These are phyloP conservation scores for Pichia exigua DNA, from an alignment of 805 yeast genomes.

Conservation along the genomic window DNA sequence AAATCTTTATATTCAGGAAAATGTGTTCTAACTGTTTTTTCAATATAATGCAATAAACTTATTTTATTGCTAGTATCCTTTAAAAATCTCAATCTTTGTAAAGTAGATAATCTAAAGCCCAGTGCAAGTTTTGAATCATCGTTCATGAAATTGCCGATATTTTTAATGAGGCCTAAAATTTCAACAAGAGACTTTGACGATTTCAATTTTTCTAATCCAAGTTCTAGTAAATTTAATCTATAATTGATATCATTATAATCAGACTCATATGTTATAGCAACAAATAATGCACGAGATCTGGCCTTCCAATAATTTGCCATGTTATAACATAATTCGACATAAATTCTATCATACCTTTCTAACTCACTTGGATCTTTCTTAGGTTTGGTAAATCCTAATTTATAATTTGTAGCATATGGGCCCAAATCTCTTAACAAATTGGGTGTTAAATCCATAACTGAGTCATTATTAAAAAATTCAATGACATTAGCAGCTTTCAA, in stretches of 20 bases:
- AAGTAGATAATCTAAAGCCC: slow-evolving; percentile 64
- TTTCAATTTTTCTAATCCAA: slow-evolving; percentile 46
- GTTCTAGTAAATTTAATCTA: slow-evolving; percentile 52
- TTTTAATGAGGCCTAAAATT: slow-evolving; percentile 57
- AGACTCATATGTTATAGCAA: slow-evolving; percentile 49
- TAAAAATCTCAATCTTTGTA: slow-evolving; percentile 62
- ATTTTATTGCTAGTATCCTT: slow-evolving; percentile 62
- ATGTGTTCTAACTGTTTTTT: slow-evolving; percentile 53
- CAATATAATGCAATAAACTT: slow-evolving; percentile 71
- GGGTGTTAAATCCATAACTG: slow-evolving; percentile 50
- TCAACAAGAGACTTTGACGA: slow-evolving; percentile 47
- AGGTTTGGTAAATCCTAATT: slow-evolving; percentile 31
- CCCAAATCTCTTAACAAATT: slow-evolving; percentile 47
- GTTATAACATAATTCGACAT: slow-evolving; percentile 59
- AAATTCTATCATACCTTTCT: slow-evolving; percentile 64
- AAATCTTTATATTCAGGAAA: slow-evolving; percentile 60
- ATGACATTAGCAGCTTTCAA: slow-evolving; percentile 48
- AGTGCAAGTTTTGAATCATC: slow-evolving; percentile 57
- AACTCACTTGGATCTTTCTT: slow-evolving; percentile 49
- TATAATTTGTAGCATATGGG: slow-evolving; percentile 53
- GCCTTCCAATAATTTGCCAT: slow-evolving; percentile 66
- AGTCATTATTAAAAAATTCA: slow-evolving; percentile 66
- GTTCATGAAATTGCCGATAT: slow-evolving; percentile 76
- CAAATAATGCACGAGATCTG: slow-evolving; percentile 54
- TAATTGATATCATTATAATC: slow-evolving; percentile 56